A percentile compares a stretch with the other conserved stretches of the same genome.
phyloP scores from a whole-genome alignment of 768 basidiomycete genomes.

The Paxillus rubicundulus region DNA sequence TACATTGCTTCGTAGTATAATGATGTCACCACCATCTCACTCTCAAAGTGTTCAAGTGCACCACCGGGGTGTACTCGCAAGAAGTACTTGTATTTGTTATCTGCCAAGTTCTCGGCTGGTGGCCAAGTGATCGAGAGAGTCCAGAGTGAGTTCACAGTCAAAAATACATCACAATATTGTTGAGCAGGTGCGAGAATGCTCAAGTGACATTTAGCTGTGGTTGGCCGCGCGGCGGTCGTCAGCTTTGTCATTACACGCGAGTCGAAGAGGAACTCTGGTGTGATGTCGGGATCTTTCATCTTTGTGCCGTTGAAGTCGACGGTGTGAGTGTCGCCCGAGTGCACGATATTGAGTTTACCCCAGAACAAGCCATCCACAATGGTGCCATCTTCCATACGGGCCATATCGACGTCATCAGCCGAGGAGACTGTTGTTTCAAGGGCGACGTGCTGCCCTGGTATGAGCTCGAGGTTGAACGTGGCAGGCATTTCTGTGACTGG shows the following conservation, averaged over 20 bases:
- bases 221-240: conserved; percentile 69
- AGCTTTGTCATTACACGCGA: conserved; percentile 75
- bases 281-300: conserved; percentile 59
- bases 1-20: conserved; percentile 86
- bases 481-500: conserved; percentile 87
- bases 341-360: conserved; percentile 84
- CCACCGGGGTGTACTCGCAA: conserved; percentile 81
- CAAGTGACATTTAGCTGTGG: conserved; percentile 73
- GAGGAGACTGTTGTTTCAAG: conserved; percentile 78
- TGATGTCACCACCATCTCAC: conserved; percentile 73
- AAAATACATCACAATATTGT: conserved; percentile 78
- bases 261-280: conserved; percentile 72
- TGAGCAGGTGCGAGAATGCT: conserved; percentile 68
- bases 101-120: conserved; percentile 61
- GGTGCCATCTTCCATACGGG: conserved; percentile 87
- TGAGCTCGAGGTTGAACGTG: conserved; percentile 77
- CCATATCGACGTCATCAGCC: conserved; percentile 84
- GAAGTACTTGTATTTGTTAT: conserved; percentile 80
- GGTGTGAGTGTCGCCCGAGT: conserved; percentile 70
- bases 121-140: conserved; percentile 77
- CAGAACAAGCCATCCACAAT: conserved; percentile 83
- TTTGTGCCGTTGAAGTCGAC: conserved; percentile 85
- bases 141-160: conserved; percentile 73
- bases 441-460: conserved; percentile 75
- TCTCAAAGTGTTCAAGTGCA: conserved; percentile 83